phyloP scores from a whole-genome alignment of 768 basidiomycete species.

The Mrakia blollopis region DNA sequence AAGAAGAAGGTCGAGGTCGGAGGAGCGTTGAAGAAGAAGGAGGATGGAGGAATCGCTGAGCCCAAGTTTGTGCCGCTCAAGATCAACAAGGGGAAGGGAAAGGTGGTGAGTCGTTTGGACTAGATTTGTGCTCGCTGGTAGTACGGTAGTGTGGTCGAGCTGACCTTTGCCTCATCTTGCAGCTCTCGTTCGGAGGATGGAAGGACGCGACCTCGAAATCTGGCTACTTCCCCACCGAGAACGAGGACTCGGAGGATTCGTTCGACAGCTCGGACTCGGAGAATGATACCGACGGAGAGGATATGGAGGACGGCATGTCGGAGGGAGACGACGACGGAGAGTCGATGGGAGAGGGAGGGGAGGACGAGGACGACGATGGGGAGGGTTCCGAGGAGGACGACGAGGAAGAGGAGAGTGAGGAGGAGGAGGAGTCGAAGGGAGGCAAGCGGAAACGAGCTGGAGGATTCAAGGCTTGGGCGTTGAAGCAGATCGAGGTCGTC shows the following conservation, averaged over 20 bases:
- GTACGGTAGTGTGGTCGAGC: too few relatives aligned
- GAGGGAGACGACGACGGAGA: constrained; percentile 30
- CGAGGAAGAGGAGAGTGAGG: constrained; percentile 37
- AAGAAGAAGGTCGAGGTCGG: constrained; percentile 28
- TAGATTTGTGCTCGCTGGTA: too few relatives aligned
- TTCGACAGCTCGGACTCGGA: constrained; percentile 76
- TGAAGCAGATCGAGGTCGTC: constrained; percentile 59
- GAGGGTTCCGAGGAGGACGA: constrained; percentile 31
- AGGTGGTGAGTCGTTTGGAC: constrained; percentile 2
- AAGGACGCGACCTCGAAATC: constrained; percentile 41
- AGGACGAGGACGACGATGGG: constrained; percentile 32
- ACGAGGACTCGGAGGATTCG: constrained; percentile 50
- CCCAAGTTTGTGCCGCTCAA: constrained; percentile 21
- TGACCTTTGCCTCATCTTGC: neutral
- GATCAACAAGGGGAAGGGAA: constrained; percentile 28
- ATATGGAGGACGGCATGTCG: constrained; percentile 26
- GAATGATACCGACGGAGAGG: constrained; percentile 49
- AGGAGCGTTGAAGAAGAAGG: constrained; percentile 27
- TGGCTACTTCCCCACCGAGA: constrained; percentile 35
- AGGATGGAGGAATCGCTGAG: constrained; percentile 15
- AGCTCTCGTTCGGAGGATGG: constrained; percentile 38
- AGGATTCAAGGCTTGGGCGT: constrained; percentile 86
- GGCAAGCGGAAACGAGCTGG: constrained; percentile 44
- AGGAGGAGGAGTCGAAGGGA: constrained; percentile 13
- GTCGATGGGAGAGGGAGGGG: constrained; percentile 35